Conservation (phyloP, 768 basidiomycete genomes). For the Chalciporus pseudorubinellus region DNA sequence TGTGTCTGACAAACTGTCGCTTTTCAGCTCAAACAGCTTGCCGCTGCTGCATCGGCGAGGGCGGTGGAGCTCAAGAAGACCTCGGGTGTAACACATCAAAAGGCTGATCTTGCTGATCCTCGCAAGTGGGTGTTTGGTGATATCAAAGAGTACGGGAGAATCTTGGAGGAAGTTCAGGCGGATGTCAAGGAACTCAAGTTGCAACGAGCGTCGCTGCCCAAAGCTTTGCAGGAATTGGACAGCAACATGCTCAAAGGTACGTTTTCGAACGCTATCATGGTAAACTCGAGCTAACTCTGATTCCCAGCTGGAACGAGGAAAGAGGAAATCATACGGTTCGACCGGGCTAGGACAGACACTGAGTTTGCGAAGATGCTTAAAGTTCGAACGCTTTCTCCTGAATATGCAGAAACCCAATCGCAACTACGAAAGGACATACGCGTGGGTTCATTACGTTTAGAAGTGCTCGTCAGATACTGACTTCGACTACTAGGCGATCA, state of each 20-base stretch:
- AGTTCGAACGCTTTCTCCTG: constrained; percentile 78
- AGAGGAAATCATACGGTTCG: constrained; percentile 81
- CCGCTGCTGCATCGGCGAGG: constrained; percentile 37
- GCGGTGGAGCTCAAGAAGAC: constrained; percentile 37
- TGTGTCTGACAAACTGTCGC: not conserved
- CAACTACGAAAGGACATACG: constrained; percentile 69
- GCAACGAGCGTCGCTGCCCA: constrained; percentile 39
- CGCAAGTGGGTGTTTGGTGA: constrained; percentile 57
- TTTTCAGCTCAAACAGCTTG: constrained; percentile 44
- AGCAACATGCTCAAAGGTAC: constrained; percentile 67
- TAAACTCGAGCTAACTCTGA: not conserved
- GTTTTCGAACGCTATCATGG: constrained; percentile 7
- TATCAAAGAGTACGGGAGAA: constrained; percentile 45
- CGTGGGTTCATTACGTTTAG: constrained; percentile 40
- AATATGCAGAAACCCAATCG: constrained; percentile 80
- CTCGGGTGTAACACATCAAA: constrained; percentile 37
- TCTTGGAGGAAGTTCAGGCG: constrained; percentile 36
- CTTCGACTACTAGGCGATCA: constrained; percentile 48
- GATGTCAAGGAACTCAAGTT: constrained; percentile 53
- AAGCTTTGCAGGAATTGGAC: constrained; percentile 54
- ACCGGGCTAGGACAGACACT: constrained; percentile 72
- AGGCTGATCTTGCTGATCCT: constrained; percentile 44
- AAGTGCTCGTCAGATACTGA: constrained; percentile 6
- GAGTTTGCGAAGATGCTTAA: constrained; percentile 77
- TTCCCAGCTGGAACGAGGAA: constrained; percentile 69